Conservation (phyloP, 495 filamentous ascomycete species). For the Tuber aestivum region DNA sequence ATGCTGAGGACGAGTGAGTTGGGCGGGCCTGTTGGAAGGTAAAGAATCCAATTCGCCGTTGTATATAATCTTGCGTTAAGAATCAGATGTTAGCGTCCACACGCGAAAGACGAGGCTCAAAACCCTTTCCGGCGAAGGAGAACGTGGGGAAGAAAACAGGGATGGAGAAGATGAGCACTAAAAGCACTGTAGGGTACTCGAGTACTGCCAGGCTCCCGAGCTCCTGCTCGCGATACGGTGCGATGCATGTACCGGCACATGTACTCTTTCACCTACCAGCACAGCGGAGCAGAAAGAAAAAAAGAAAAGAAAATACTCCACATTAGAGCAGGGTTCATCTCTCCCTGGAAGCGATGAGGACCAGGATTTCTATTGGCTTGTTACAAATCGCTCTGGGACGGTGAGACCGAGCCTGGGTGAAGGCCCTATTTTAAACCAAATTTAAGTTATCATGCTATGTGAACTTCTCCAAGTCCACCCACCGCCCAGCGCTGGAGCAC, state of each 20-base stretch:
- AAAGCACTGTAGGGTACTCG: no score
- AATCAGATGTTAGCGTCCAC: not conserved
- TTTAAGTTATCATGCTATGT: not conserved
- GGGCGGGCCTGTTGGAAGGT: not conserved
- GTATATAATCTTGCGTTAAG: not conserved
- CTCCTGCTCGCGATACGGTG: not conserved
- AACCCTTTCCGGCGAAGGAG: not conserved
- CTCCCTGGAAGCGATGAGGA: not conserved
- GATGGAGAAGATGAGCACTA: not conserved
- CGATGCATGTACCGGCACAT: not conserved
- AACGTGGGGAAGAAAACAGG: slow-evolving; percentile 5
- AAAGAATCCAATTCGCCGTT: not conserved
- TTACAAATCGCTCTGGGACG: not conserved
- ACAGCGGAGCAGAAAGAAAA: not conserved
- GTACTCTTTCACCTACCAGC: not conserved
- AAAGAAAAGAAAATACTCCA: not conserved
- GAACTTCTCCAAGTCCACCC: not conserved
- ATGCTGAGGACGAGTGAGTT: not conserved
- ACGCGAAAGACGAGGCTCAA: not conserved
- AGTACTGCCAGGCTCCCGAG: not conserved
- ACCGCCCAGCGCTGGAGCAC: not conserved
- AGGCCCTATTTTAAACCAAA: not conserved
- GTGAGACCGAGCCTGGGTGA: not conserved
- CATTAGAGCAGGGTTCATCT: not conserved
- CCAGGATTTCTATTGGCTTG: not conserved